A percentile compares a stretch with the other conserved stretches of the same genome.
Evolutionary conservation across 31 red algal genomes (phyloP).

Genomic region (Porphyra umbilicalis): DNA sequence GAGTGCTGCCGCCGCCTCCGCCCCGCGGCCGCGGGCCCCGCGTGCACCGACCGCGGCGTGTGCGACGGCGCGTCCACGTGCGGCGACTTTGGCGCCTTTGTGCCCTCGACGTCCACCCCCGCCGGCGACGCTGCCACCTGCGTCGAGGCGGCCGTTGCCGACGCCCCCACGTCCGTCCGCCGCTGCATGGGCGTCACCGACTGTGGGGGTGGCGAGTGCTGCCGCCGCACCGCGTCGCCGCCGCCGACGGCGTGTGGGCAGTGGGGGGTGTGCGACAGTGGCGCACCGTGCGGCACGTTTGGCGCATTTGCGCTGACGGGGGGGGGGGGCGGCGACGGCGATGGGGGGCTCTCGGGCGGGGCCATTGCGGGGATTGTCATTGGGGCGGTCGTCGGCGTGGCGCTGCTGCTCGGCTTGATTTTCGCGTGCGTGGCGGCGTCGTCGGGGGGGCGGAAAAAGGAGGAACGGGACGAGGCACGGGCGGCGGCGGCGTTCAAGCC

Average conservation of each 20-base stretch:
- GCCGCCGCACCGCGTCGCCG: neutral
- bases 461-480: no score
- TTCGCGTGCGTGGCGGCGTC: neutral
- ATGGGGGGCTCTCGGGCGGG: neutral
- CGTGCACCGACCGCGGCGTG: neutral
- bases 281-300: neutral
- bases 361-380: neutral
- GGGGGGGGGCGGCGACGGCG: neutral
- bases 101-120: neutral
- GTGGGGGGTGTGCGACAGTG: neutral
- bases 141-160: neutral
- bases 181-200: neutral
- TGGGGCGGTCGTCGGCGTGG: neutral
- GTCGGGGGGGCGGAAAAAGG: neutral
- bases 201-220: neutral
- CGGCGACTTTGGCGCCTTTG: neutral
- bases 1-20: neutral
- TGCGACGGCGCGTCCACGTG: neutral
- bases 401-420: neutral
- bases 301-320: neutral
- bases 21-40: no score
- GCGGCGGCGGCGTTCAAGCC: no score
- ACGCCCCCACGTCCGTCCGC: neutral
- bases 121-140: neutral
- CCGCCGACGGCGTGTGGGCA: neutral